phyloP scores from a whole-genome alignment of 2,329 filamentous ascomycete genomes.

The Parascedosporium putredinis region DNA sequence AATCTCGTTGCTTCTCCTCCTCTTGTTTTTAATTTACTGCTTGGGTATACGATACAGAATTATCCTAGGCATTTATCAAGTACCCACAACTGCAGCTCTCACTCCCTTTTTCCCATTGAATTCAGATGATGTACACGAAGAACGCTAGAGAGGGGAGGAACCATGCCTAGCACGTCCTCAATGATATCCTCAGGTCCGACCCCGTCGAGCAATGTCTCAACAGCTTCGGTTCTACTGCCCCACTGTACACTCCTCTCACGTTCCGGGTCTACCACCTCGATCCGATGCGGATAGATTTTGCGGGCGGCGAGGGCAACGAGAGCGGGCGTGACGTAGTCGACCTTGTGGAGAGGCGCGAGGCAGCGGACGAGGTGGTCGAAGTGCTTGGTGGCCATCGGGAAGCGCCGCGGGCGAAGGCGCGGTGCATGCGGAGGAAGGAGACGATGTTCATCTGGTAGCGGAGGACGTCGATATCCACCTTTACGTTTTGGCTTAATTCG shows the following conservation, averaged over 20 bases:
- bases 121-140: neutral
- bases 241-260: constrained; percentile 86
- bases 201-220: constrained; percentile 55
- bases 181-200: constrained; percentile 52
- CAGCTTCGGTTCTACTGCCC: constrained; percentile 67
- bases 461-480: constrained; percentile 63
- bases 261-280: constrained; percentile 56
- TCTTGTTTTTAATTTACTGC: no score
- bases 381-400: constrained; percentile 71
- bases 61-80: no score
- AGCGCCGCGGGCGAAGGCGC: constrained; percentile 70
- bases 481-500: constrained; percentile 45
- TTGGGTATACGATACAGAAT: no score
- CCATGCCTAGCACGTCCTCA: constrained; percentile 50
- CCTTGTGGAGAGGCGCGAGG: constrained; percentile 70
- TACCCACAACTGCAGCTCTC: no score
- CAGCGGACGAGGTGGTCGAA: constrained; percentile 59
- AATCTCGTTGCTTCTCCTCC: no score
- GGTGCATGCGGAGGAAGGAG: constrained; percentile 77
- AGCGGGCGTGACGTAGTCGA: constrained; percentile 74
- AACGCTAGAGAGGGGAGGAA: constrained; percentile 40
- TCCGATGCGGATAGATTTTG: constrained; percentile 82
- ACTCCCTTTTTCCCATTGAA: no score
- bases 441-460: constrained; percentile 83
- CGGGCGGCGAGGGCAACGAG: constrained; percentile 71